Percentiles rank a stretch among this genome's conserved stretches.
These are phyloP conservation scores for Hortiboletus campestris DNA, from an alignment of 768 basidiomycete genomes.

Conservation along the genomic window DNA sequence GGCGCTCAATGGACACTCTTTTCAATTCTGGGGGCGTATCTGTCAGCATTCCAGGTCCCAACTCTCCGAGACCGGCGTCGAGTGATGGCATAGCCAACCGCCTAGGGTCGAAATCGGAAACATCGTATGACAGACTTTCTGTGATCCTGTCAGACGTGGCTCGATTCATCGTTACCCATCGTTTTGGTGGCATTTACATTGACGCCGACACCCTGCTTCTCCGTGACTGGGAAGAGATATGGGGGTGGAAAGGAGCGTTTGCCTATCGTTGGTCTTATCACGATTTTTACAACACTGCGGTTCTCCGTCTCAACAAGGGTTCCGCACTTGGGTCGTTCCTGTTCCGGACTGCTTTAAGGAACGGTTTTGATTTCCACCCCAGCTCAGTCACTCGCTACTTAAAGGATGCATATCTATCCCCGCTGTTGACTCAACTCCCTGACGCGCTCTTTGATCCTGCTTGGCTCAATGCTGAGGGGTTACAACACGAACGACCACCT, in stretches of 20 bases:
- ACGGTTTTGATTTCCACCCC: slow-evolving; percentile 92
- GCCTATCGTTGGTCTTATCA: slow-evolving; percentile 94
- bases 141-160: slow-evolving; percentile 96
- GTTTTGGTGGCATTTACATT: slow-evolving; percentile 91
- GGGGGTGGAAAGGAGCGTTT: slow-evolving; percentile 93
- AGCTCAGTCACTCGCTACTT: slow-evolving; percentile 88
- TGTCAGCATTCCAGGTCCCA: slow-evolving; percentile 48
- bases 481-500: slow-evolving; percentile 86
- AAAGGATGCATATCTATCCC: slow-evolving; percentile 77
- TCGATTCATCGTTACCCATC: slow-evolving; percentile 91
- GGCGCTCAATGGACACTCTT: slow-evolving; percentile 71
- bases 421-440: slow-evolving; percentile 73
- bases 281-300: slow-evolving; percentile 91
- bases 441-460: slow-evolving; percentile 94
- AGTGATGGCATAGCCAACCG: slow-evolving; percentile 35
- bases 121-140: slow-evolving; percentile 74
- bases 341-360: slow-evolving; percentile 89
- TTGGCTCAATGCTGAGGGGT: slow-evolving; percentile 90
- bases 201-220: slow-evolving; percentile 92
- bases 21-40: slow-evolving; percentile 88
- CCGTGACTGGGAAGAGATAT: slow-evolving; percentile 95
- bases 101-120: slow-evolving; percentile 55
- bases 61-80: slow-evolving; percentile 19
- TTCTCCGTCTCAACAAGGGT: slow-evolving; percentile 84
- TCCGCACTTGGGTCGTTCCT: slow-evolving; percentile 87